These are phyloP conservation scores for Marchantia paleacea DNA, from an alignment of 225 moss, liverwort and hornwort species.

Conservation along the genomic window DNA sequence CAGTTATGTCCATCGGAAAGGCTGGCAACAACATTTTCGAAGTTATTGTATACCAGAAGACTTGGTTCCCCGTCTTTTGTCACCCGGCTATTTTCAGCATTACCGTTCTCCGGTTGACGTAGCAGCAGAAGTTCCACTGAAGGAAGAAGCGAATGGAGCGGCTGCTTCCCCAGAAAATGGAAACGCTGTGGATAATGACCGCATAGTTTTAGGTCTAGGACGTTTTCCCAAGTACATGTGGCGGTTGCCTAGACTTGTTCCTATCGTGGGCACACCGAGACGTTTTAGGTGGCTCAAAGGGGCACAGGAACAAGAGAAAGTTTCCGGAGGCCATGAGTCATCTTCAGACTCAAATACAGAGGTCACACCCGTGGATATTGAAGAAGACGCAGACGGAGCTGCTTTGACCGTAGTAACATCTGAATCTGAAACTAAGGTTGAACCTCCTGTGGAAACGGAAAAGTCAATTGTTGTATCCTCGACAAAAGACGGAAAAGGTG, in stretches of 20 bases:
- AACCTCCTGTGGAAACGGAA: slow-evolving; percentile 29
- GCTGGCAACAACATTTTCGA: slow-evolving; percentile 96
- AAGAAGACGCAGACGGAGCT: slow-evolving; percentile 56
- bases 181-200: slow-evolving; percentile 39
- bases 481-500: slow-evolving; percentile 33
- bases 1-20: slow-evolving; percentile 81
- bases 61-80: slow-evolving; percentile 89
- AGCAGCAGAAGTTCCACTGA: slow-evolving; percentile 27
- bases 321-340: slow-evolving; percentile 33
- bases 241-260: slow-evolving; percentile 84
- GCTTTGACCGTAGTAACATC: slow-evolving; percentile 37
- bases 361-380: slow-evolving; percentile 48
- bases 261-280: slow-evolving; percentile 62
- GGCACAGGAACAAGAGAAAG: slow-evolving; percentile 35
- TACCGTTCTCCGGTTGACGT: slow-evolving; percentile 59
- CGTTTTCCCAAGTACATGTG: slow-evolving; percentile 69
- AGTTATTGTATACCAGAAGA: slow-evolving; percentile 97
- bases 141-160: slow-evolving; percentile 42
- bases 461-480: slow-evolving; percentile 19
- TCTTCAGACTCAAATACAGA: slow-evolving; percentile 35
- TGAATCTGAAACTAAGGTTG: slow-evolving; percentile 22
- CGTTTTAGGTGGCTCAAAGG: slow-evolving; percentile 70
- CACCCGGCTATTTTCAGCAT: slow-evolving; percentile 96
- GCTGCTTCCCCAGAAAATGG: slow-evolving; percentile 28
- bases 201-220: slow-evolving; percentile 69